Conservation (phyloP, 75 land plant species). For the Pinus tabuliformis region DNA sequence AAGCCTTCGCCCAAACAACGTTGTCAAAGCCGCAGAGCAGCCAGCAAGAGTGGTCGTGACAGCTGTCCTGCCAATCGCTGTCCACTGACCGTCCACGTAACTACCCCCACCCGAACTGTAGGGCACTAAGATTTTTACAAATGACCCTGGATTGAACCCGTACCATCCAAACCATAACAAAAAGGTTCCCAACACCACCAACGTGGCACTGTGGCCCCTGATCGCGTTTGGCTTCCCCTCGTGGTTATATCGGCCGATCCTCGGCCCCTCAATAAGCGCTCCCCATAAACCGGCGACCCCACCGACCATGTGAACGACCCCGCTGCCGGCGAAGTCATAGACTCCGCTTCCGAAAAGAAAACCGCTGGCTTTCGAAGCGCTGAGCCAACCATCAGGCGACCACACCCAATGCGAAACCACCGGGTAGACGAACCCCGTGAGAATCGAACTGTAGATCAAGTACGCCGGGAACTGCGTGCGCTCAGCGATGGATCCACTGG, state of each 20-base stretch:
- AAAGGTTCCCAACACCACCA: constrained; percentile 32
- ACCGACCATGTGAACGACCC: constrained; percentile 40
- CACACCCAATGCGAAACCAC: constrained; percentile 65
- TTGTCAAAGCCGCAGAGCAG: constrained; percentile 57
- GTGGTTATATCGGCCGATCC: constrained; percentile 24
- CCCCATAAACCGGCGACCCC: constrained; percentile 37
- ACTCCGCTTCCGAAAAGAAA: constrained; percentile 31
- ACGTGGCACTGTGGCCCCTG: constrained; percentile 29
- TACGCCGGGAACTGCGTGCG: constrained; percentile 75
- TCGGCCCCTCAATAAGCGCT: constrained; percentile 25
- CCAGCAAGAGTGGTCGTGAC: constrained; percentile 88
- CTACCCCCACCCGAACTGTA: constrained; percentile 18
- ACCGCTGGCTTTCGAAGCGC: constrained; percentile 14
- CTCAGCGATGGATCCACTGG: constrained; percentile 71
- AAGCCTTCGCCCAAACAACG: constrained; percentile 48
- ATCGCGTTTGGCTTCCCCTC: background rate
- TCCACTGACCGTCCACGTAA: constrained; percentile 23
- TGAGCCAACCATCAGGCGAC: constrained; percentile 49
- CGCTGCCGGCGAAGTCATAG: constrained; percentile 28
- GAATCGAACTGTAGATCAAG: constrained; percentile 54
- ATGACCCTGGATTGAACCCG: constrained; percentile 89
- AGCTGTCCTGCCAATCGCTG: constrained; percentile 76
- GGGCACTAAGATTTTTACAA: constrained; percentile 36
- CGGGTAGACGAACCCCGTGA: constrained; percentile 78
- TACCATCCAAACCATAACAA: constrained; percentile 42